These are phyloP conservation scores for Umbelopsis sp. DNA, from an alignment of 192 early-diverging fungal genomes.

Conservation along the genomic window DNA sequence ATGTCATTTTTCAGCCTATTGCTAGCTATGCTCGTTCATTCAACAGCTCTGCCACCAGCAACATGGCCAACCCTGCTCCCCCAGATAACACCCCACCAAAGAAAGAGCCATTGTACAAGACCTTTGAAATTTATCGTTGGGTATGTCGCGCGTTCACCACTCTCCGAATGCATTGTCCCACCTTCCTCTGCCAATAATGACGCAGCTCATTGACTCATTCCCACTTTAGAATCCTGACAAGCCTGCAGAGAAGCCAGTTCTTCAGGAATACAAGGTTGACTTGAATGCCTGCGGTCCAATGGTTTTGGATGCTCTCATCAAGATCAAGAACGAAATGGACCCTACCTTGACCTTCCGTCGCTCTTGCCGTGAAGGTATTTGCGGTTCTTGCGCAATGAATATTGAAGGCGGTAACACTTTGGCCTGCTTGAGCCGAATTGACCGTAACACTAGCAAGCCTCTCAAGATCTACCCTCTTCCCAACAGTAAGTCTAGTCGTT, in stretches of 20 bases:
- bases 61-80: constrained; percentile 32
- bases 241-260: constrained; percentile 84
- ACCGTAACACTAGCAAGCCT: constrained; percentile 65
- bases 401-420: constrained; percentile 95
- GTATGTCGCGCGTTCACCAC: constrained; percentile 45
- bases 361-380: constrained; percentile 97
- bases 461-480: constrained; percentile 95
- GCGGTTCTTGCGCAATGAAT: constrained; percentile 99
- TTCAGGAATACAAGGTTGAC: constrained; percentile 90
- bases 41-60: constrained; percentile 47
- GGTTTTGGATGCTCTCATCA: constrained; percentile 94
- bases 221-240: constrained; percentile 79
- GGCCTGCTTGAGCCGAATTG: constrained; percentile 90
- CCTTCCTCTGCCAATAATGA: not conserved
- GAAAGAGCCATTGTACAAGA: constrained; percentile 76
- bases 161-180: not conserved
- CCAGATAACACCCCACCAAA: constrained; percentile 30
- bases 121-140: constrained; percentile 97
- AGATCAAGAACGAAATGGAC: constrained; percentile 97
- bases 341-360: constrained; percentile 94
- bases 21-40: constrained; percentile 44
- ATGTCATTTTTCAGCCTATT: not conserved
- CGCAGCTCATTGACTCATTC: not conserved
- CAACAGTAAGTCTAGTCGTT: constrained; percentile 64
- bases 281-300: constrained; percentile 94